Base-by-base conservation (phyloP, 768 basidiomycete genomes). In the Tylopilus balloui region DNA sequence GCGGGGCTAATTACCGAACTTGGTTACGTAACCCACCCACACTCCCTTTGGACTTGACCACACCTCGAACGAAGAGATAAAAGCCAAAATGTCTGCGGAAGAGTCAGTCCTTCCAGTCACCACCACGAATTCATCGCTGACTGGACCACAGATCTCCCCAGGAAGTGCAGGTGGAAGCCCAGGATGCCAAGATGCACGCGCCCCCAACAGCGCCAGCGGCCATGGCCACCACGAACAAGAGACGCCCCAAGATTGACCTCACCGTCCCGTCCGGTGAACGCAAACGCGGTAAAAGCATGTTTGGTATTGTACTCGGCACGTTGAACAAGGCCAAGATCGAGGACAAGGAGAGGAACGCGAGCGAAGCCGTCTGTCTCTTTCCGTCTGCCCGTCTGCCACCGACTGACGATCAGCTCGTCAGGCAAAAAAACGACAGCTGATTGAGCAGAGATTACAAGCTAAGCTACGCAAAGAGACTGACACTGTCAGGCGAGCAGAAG, bases 291-390 rank as follows among this genome's bases (percentile, higher is more conserved):
- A 88, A 87, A 79, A 81, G 79, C 71, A 88, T 90, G 85, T 88
- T 92, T 72, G 89, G 88, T 53, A 74, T 91, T 56, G 73, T 90
- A 55, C 69, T 92, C 49, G 87, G 87, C 45, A 92, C 88, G 56
- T 78, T 92, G 53, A 88, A 84, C 72, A 88, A 87, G 74, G 89
- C 89, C 55, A 90, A 89, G 73, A 83, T 78, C 56, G 88, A 92
- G 73, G 88, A 89, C 67, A 84, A 86, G 64, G 82, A 87, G 73
- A 75, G 88, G 51, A 88, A 77, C 63, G 83, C 84, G n/a, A 89
- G 87, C 67, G 88, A 92, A 59, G 87, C 88, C 60, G 88, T 90
- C 51, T 66, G 70, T 67, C 32, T 32, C 25, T 36, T 23, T 34
- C 45, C 6, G 17, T 40, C n/a, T 19, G 15, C 34, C 44, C 48